A percentile compares a stretch with the other conserved stretches of the same genome.
Evolutionary conservation across 2,329 filamentous ascomycete genomes (phyloP).

Genomic region (Venturia nashicola): DNA sequence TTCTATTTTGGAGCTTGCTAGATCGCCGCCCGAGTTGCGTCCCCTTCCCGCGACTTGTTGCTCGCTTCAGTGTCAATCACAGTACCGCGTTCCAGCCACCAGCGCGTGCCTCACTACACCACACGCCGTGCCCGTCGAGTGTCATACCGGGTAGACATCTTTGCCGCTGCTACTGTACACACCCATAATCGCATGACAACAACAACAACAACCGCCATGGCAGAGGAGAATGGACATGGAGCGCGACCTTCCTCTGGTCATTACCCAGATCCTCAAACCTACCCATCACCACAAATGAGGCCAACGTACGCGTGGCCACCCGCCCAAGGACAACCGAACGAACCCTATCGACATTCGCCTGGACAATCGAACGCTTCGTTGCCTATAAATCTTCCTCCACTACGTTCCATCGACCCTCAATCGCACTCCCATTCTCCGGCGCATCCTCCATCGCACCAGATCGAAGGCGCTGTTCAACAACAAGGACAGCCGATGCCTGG

Average conservation of each 20-base stretch:
- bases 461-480: constrained; percentile 39
- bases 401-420: constrained; percentile 36
- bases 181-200: neutral
- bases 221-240: neutral
- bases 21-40: neutral
- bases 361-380: constrained; percentile 31
- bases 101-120: neutral
- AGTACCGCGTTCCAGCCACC: neutral
- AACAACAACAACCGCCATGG: neutral
- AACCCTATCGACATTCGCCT: constrained; percentile 34
- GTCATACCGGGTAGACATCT: neutral
- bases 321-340: constrained; percentile 22
- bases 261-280: constrained; percentile 6
- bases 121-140: neutral
- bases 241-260: neutral
- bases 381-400: constrained; percentile 37
- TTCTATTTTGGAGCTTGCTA: neutral
- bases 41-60: neutral
- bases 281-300: constrained; percentile 20
- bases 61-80: neutral
- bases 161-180: neutral
- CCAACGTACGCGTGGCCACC: constrained; percentile 37
- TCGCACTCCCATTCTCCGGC: constrained; percentile 18
- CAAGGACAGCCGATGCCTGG: constrained; percentile 23
- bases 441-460: constrained; percentile 14